Evolutionary conservation across 768 basidiomycete species (phyloP), one percentile per base, ranked within the genome.

Genomic region (Podaxis sp.): DNA sequence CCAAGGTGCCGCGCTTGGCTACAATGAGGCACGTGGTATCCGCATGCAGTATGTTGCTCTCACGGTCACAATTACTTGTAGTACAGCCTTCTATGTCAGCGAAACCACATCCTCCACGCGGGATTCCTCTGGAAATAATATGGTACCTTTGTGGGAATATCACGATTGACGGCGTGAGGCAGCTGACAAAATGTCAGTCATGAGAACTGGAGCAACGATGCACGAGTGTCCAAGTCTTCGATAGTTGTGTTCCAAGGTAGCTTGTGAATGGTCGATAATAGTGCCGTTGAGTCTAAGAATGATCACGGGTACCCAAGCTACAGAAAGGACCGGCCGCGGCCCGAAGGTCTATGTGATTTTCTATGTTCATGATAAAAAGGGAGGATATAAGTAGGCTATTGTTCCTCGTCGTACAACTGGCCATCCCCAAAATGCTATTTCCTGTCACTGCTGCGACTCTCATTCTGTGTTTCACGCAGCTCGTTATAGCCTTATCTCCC

Each of bases 401-500:
- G n/a, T 4, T n/a, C 41, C 3, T n/a, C 44, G 15, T 10, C 20
- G 20, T n/a, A 20, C 44, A 46, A 20, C 12, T 1, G 11, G 37
- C 10, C 40, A 11, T 30, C 52, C 52, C 2, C 52, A 38, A n/a
- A 37, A 62, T 62, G 54, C 13, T 30, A 3, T 8, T 26, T 41
- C 22, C 10, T 22, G n/a, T 22, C 44, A 33, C 7, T 20, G 7
- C 28, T 8, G 4, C 13, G 20, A n/a, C 13, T 30, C 17, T 50
- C n/a, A 17, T 30, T 10, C 13, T 62, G 41, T 56, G 22, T 17
- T 28, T 33, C n/a, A 15, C 48, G 8, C 51, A 8, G 1, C 33
- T 38, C 4, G 61, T 41, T 22, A 22, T 15, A 36, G 48, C 36
- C 1, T 50, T 62, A 30, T 87, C 87, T 2, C 78, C 84, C 0